Percentiles rank a stretch among this genome's conserved stretches.
These are phyloP conservation scores for Chalciporus chontae DNA, from an alignment of 768 basidiomycete genomes.

Conservation along the genomic window DNA sequence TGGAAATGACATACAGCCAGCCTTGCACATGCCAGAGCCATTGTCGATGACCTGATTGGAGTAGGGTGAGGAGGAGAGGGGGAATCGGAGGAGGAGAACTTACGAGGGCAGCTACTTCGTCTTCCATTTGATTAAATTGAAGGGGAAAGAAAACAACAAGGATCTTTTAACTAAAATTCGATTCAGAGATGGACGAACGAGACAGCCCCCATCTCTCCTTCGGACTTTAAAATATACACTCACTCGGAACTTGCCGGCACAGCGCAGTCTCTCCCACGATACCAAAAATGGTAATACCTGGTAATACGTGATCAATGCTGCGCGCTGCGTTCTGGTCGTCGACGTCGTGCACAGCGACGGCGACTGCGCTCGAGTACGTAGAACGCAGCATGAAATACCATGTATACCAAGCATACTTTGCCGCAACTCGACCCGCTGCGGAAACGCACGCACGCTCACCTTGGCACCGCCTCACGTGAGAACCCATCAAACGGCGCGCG, in stretches of 20 bases:
- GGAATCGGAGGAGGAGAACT: conserved; percentile 14
- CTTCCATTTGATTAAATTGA: conserved; percentile 47
- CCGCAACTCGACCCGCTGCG: too few species aligned
- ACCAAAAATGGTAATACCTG: too few species aligned
- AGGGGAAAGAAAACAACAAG: not conserved
- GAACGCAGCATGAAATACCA: too few species aligned
- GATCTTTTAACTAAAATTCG: not conserved
- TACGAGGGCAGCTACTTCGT: conserved; percentile 60
- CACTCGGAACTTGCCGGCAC: not conserved
- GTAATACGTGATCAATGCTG: too few species aligned
- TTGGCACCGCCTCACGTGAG: too few species aligned
- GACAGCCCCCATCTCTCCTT: not conserved
- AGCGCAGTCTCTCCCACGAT: too few species aligned
- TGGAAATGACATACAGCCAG: conserved; percentile 74
- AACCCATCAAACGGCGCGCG: too few species aligned
- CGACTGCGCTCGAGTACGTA: too few species aligned
- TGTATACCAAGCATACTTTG: too few species aligned
- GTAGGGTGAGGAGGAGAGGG: not conserved
- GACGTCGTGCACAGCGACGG: too few species aligned
- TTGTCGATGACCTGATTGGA: conserved; percentile 76
- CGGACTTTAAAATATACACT: not conserved
- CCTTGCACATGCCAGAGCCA: conserved; percentile 99
- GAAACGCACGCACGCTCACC: too few species aligned
- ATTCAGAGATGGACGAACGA: not conserved
- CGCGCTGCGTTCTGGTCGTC: too few species aligned